These are phyloP conservation scores for Astragalus membranaceus DNA, from an alignment of 306 rosid genomes.

Conservation along the genomic window DNA sequence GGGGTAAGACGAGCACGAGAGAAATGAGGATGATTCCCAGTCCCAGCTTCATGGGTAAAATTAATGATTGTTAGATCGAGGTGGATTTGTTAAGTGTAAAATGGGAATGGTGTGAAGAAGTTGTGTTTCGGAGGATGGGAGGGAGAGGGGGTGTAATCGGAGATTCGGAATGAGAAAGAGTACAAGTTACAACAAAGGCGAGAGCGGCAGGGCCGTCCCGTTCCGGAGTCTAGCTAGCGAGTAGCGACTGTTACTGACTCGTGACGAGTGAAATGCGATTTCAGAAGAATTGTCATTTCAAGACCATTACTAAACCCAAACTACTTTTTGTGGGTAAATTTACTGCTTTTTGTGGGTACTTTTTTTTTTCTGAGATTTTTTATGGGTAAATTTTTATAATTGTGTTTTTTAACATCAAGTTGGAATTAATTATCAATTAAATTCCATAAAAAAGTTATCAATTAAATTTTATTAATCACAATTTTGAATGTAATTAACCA, in stretches of 20 bases:
- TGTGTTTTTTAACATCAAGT: too few species aligned
- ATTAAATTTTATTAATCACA: too few species aligned
- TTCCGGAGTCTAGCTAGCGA: not conserved
- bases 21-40: conserved; percentile 21
- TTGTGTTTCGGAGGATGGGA: not conserved
- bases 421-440: too few species aligned
- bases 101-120: not conserved
- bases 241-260: conserved; percentile 9
- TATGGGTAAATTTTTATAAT: too few species aligned
- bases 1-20: not conserved
- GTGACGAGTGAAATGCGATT: not conserved
- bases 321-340: not conserved
- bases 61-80: conserved; percentile 9
- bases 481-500: too few species aligned
- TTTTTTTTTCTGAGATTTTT: too few species aligned
- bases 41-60: conserved; percentile 16
- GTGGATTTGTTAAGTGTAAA: not conserved
- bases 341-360: too few species aligned
- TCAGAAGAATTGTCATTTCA: not conserved
- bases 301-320: not conserved
- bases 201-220: not conserved
- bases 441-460: too few species aligned
- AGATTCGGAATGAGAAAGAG: not conserved
- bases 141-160: not conserved
- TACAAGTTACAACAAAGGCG: not conserved